Evolutionary conservation across 176 grass and related monocot species (phyloP).

Genomic region (Carex littledalei): DNA sequence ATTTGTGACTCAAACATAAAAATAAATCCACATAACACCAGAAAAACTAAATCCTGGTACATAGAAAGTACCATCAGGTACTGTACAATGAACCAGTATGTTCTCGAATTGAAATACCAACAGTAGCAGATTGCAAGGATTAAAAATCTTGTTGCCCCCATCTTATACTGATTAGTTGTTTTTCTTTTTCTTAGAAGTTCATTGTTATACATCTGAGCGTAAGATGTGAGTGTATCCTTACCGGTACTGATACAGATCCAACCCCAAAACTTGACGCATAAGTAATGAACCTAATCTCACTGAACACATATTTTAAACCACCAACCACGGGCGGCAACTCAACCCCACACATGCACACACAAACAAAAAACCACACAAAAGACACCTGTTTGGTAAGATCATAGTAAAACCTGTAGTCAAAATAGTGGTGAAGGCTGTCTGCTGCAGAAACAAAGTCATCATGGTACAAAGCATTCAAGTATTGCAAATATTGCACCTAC

Average conservation of each 20-base stretch:
- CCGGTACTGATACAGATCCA: not conserved
- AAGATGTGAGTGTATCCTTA: not conserved
- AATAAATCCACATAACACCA: not conserved
- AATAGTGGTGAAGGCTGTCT: constrained; percentile 91
- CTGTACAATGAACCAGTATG: not conserved
- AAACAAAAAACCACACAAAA: not conserved
- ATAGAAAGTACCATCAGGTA: not conserved
- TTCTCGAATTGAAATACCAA: not conserved
- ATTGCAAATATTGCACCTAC: constrained; percentile 90
- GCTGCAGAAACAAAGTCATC: constrained; percentile 75
- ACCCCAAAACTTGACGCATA: not conserved
- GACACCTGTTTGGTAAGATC: not conserved
- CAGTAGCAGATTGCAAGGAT: not conserved
- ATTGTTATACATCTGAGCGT: not conserved
- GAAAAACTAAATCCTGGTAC: not conserved
- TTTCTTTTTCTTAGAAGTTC: not conserved
- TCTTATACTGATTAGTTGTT: not conserved
- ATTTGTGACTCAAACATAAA: not conserved
- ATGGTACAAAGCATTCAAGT: constrained; percentile 79
- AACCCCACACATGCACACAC: not conserved
- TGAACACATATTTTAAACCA: not conserved
- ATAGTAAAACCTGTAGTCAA: constrained; percentile 77
- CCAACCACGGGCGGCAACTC: not conserved
- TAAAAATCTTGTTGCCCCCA: not conserved
- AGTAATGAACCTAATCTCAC: not conserved